phyloP scores from a whole-genome alignment of 2,329 filamentous ascomycete genomes.

The Chalara sp. region DNA sequence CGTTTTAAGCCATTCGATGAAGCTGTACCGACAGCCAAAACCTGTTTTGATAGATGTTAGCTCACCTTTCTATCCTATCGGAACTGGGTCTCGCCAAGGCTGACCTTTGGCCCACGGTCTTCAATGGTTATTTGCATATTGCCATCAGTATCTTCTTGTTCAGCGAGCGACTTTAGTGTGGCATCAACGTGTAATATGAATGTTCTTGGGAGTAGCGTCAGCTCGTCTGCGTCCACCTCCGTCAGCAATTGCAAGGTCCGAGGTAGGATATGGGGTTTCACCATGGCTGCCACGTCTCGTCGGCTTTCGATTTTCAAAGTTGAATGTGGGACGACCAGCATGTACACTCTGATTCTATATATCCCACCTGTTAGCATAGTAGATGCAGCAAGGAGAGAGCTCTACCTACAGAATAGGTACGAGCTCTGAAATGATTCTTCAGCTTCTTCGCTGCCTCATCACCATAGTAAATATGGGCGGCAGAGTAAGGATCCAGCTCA shows the following conservation, averaged over 20 bases:
- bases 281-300: conserved; percentile 26
- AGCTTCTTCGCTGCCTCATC: conserved; percentile 15
- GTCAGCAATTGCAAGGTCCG: conserved; percentile 5
- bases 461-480: conserved; percentile 27
- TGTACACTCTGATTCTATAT: conserved; percentile 15
- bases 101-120: conserved; percentile 83
- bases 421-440: conserved; percentile 20
- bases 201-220: conserved; percentile 60
- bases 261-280: conserved; percentile 8
- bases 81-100: not conserved
- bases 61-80: too few relatives aligned
- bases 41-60: conserved; percentile 35
- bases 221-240: conserved; percentile 56
- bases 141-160: conserved; percentile 84
- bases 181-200: conserved; percentile 84
- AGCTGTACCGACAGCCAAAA: conserved; percentile 76
- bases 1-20: conserved; percentile 80
- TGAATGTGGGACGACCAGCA: conserved; percentile 5
- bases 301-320: conserved; percentile 17
- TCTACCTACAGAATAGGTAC: conserved; percentile 24
- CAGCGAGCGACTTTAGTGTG: conserved; percentile 71
- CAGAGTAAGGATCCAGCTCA: conserved; percentile 24
- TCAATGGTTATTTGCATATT: conserved; percentile 99
- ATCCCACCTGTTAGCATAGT: conserved; percentile 5
- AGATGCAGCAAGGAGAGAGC: not conserved